A percentile compares a stretch with the other conserved stretches of the same genome.
These are phyloP conservation scores for Globisporangium abappressorium DNA, from an alignment of 352 stramenopile species.

Conservation along the genomic window DNA sequence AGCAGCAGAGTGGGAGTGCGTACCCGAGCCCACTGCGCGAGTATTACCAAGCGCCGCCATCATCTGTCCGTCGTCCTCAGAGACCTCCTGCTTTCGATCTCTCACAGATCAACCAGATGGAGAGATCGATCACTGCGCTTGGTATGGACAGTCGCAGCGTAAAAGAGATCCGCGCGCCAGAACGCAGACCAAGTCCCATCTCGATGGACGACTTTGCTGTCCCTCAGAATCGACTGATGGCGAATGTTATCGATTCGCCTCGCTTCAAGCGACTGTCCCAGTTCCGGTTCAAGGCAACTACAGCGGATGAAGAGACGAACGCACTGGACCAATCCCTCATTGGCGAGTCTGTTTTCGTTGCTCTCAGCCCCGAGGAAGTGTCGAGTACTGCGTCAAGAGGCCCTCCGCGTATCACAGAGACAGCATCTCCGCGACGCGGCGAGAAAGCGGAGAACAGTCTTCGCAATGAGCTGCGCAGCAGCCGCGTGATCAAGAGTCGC, in stretches of 20 bases:
- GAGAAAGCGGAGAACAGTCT: neutral
- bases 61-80: slow-evolving; percentile 7
- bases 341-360: slow-evolving; percentile 71
- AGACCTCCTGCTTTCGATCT: slow-evolving; percentile 14
- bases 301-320: slow-evolving; percentile 24
- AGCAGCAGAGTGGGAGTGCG: neutral
- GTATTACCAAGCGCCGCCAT: neutral
- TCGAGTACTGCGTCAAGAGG: slow-evolving; percentile 5
- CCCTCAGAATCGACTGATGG: slow-evolving; percentile 24
- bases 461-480: slow-evolving; percentile 33
- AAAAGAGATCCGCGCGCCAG: slow-evolving; percentile 16
- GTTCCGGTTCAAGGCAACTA: slow-evolving; percentile 18
- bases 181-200: slow-evolving; percentile 43
- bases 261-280: slow-evolving; percentile 39
- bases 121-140: slow-evolving; percentile 16
- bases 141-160: slow-evolving; percentile 5
- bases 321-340: slow-evolving; percentile 56
- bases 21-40: slow-evolving; percentile 1
- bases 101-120: slow-evolving; percentile 19
- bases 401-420: slow-evolving; percentile 29
- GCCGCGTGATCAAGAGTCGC: slow-evolving; percentile 73
- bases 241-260: slow-evolving; percentile 33
- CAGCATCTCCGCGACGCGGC: slow-evolving; percentile 31
- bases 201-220: slow-evolving; percentile 65
- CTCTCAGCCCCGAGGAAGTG: slow-evolving; percentile 26